Base-by-base conservation (phyloP, 768 basidiomycete genomes). In the Terana coerulea region DNA sequence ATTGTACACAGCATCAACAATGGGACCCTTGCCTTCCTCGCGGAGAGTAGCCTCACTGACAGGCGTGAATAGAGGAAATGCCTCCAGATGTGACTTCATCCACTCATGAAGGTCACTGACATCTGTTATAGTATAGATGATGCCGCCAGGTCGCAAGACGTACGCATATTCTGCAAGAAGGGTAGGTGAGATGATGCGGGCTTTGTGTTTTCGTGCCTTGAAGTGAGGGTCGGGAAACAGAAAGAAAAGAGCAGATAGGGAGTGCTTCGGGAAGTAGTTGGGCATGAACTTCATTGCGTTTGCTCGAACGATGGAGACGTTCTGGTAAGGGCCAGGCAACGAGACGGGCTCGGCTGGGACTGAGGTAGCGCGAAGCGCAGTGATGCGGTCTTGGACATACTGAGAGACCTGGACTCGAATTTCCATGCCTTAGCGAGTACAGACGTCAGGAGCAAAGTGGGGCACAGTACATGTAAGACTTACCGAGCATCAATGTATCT, bases 171-270 rank as follows among this genome's bases (percentile, higher is more conserved):
- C 97, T 22, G 97, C 94, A 17, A 98, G 79, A 26, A 99, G 78
- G n/a, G 95, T 95, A 5, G 93, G 90, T 47, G 95, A 97, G 64
- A 98, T 95, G 66, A 98, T 98, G 64, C 97, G 86, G 1, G 95
- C 95, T 73, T 99, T 99, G 76, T 98, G 95, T 69, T 99, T 99
- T 61, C 95, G 85, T 8, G 81, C 78, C 68, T 99, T 98, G 80
- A 99, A 99, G 68, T 98, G 97, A 0, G 97, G 97, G 69, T 99
- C 97, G 35, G 97, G 97, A 71, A 98, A 99, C 52, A 98, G 80
- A 75, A 99, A 98, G 73, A 99, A 99, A 44, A 99, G 76, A 42
- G 95, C 85, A 17, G 88, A 86, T 31, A 99, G 76, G 56, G 95
- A 95, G 51, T 85, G 85, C 65, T 95, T 94, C 21, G 77, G 65